Conservation (phyloP, 2,329 filamentous ascomycete species). For the Oidium heveae region DNA sequence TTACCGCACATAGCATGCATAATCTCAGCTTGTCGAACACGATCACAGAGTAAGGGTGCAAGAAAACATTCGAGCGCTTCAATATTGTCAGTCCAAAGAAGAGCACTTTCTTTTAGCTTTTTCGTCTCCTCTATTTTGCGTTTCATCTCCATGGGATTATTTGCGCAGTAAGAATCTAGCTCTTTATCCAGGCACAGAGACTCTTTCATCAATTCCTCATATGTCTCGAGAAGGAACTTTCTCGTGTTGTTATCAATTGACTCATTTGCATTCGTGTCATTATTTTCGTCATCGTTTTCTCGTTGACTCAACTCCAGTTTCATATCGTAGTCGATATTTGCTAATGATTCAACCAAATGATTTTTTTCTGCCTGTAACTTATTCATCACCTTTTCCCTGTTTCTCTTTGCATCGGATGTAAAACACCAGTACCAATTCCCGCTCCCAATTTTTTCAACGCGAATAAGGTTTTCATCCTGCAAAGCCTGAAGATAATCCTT, state of each 20-base stretch:
- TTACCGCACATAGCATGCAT: conserved; percentile 19
- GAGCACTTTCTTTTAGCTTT: conserved; percentile 9
- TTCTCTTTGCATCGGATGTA: conserved; percentile 25
- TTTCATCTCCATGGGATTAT: conserved; percentile 11
- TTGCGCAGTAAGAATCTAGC: conserved; percentile 11
- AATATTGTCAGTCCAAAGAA: conserved; percentile 14
- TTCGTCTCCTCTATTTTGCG: conserved; percentile 11
- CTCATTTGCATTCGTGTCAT: not conserved
- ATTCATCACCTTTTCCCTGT: conserved; percentile 17
- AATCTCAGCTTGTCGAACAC: conserved; percentile 14
- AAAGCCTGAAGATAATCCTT: conserved; percentile 41
- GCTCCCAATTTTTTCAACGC: conserved; percentile 43
- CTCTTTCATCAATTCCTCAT: conserved; percentile 10
- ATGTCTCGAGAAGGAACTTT: conserved; percentile 9
- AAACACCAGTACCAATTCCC: conserved; percentile 54
- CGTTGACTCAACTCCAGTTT: conserved; percentile 15
- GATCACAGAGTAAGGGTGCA: conserved; percentile 11
- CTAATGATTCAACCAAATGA: conserved; percentile 11
- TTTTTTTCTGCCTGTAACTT: conserved; percentile 16
- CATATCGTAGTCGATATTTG: conserved; percentile 14
- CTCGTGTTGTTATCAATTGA: conserved; percentile 7
- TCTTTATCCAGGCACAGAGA: conserved; percentile 12
- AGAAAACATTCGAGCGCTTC: conserved; percentile 12
- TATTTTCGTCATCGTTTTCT: conserved; percentile 10
- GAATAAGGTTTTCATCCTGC: conserved; percentile 32